These are phyloP conservation scores for Aspergillus hiratsukae DNA, from an alignment of 2,329 filamentous ascomycete species.

Conservation along the genomic window DNA sequence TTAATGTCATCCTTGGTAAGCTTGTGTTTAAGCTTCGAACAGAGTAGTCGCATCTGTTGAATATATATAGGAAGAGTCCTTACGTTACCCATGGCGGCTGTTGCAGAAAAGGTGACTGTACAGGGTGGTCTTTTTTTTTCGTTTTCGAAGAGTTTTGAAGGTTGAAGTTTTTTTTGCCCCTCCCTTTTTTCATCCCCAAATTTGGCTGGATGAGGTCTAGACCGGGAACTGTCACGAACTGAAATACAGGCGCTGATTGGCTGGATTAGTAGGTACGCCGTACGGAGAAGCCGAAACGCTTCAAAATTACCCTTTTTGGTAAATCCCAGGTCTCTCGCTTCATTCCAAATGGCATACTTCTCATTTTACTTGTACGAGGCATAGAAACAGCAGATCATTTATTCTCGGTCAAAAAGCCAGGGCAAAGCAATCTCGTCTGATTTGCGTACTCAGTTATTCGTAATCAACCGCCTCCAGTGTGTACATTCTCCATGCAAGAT, in stretches of 20 bases:
- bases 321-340: no score
- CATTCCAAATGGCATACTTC: no score
- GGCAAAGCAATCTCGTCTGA: no score
- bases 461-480: no score
- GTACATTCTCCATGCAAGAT: no score
- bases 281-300: no score
- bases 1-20: constrained; percentile 6
- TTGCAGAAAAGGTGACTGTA: neutral
- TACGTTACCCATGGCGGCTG: constrained; percentile 24
- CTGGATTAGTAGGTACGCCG: neutral
- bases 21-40: constrained; percentile 1
- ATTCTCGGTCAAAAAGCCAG: no score
- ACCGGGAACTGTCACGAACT: neutral
- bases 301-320: no score
- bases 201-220: neutral
- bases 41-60: neutral
- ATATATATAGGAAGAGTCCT: constrained; percentile 5
- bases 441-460: no score
- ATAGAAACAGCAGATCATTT: no score
- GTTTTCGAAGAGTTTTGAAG: neutral
- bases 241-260: neutral
- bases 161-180: neutral
- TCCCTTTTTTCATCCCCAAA: neutral
- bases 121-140: neutral
- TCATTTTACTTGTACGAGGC: no score